phyloP scores from a whole-genome alignment of 2,329 filamentous ascomycete genomes.

The Atkinsonella texensis region DNA sequence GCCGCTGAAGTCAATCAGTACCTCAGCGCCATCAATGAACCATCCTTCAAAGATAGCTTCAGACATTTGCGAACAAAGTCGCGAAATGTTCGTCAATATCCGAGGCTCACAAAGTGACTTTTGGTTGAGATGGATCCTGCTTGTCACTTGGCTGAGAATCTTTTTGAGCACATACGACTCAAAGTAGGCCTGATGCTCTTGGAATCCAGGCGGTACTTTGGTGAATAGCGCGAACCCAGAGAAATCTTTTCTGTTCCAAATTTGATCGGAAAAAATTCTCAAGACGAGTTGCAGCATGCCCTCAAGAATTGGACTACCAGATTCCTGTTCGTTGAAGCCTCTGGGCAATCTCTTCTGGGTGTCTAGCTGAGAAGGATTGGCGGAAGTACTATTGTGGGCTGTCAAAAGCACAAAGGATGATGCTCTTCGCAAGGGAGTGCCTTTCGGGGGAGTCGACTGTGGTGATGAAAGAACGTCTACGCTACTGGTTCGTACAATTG shows the following conservation, averaged over 20 bases:
- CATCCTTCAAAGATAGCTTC: conserved; percentile 93
- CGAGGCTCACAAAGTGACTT: conserved; percentile 67
- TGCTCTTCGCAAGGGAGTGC: conserved; percentile 59
- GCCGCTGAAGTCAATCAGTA: conserved; percentile 75
- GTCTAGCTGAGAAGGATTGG: conserved; percentile 34
- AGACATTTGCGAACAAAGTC: conserved; percentile 67
- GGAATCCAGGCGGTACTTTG: conserved; percentile 83
- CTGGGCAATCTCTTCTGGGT: conserved; percentile 10
- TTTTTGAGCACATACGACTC: conserved; percentile 78
- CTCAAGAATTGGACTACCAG: conserved; percentile 62
- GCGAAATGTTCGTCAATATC: conserved; percentile 74
- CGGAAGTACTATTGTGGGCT: conserved; percentile 47
- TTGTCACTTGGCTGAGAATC: conserved; percentile 59
- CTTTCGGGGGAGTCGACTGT: conserved; percentile 34
- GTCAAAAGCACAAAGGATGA: conserved; percentile 89
- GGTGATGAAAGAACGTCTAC: conserved; percentile 37
- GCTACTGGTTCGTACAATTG: conserved; percentile 62
- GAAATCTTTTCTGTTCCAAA: conserved; percentile 82
- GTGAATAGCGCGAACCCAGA: conserved; percentile 73
- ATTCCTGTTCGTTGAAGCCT: conserved; percentile 25
- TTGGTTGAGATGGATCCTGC: conserved; percentile 58
- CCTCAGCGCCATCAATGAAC: conserved; percentile 81
- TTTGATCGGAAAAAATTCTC: conserved; percentile 72
- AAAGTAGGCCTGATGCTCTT: conserved; percentile 91
- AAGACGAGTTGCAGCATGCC: conserved; percentile 67